Evolutionary conservation across 1,284 basidiomycete genomes (phyloP), one percentile per base, ranked within the genome.

Genomic region (Austroboletus niveus): DNA sequence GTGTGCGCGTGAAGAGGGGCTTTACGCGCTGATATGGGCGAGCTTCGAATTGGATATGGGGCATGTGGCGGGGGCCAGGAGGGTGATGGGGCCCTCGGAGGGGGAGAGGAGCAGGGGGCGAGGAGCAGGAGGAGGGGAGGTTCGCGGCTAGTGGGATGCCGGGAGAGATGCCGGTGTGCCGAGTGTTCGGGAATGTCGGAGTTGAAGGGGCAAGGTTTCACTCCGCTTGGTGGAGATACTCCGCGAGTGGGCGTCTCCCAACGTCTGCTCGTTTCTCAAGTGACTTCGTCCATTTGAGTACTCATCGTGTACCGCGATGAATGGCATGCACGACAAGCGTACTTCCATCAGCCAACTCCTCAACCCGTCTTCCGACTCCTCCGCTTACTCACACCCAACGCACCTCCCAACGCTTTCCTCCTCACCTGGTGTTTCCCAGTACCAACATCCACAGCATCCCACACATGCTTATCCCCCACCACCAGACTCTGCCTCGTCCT

Each of bases 261-360:
- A 56, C 59, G 57, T 59, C 52, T 20, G 47, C 47, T 55, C 58
- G 53, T 61, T 61, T 60, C 49, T 53, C 57, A 56, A 48, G 53
- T 54, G 45, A 39, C 47, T 46, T 48, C 42, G 52, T 52, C 57
- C 24, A 5, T 24, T 24, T 5, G 22, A 24, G 22, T 5, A 24
- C 22, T 46, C 52, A 45, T 53, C 55, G 55, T 57, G 46, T 49
- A 10, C 53, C 57, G 61, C 65, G 54, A 78, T 77, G 75, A 76
- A 78, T 54, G 65, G 65, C 57, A 62, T 78, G 55, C 75, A 79
- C 49, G 77, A 79, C 62, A 79, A 77, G 60, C 75, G 78, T 41
- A 79, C 78, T 10, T 78, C 77, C 49, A 78, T 79, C 64, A 73
- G 69, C 58, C 73, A 79, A 54, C 73, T 78, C n/a, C 75, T 78